Evolutionary conservation across 2,329 filamentous ascomycete species (phyloP).

Genomic region (Microdochium bolleyi): DNA sequence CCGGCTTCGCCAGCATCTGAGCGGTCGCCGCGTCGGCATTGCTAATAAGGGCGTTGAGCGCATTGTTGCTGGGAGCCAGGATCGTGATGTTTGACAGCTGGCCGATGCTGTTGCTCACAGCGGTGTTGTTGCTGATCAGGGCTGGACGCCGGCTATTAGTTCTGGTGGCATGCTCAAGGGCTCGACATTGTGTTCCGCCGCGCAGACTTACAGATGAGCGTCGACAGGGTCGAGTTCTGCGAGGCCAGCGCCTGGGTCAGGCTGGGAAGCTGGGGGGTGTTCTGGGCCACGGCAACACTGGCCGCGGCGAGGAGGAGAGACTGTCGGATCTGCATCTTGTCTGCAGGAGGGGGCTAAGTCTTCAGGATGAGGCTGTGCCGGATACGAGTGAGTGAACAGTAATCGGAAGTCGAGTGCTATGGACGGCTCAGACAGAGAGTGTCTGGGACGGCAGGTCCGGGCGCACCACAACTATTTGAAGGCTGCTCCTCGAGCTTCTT

Average conservation of each 20-base stretch:
- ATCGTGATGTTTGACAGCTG: conserved; percentile 42
- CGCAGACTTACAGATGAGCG: conserved; percentile 7
- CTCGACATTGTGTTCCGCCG: neutral
- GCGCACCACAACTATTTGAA: neutral
- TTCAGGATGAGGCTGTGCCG: neutral
- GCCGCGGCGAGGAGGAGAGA: neutral
- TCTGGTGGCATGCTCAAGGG: neutral
- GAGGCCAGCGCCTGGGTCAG: conserved; percentile 12
- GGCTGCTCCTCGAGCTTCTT: neutral
- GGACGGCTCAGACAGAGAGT: neutral
- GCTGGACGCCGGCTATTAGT: conserved; percentile 5
- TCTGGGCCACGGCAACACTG: neutral
- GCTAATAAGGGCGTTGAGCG: conserved; percentile 24
- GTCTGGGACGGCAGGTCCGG: no score
- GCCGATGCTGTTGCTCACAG: conserved; percentile 6
- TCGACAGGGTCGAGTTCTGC: conserved; percentile 10
- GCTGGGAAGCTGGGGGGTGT: neutral
- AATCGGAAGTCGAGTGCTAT: neutral
- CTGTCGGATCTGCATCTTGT: neutral
- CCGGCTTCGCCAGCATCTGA: conserved; percentile 4
- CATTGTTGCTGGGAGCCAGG: conserved; percentile 47
- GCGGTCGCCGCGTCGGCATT: conserved; percentile 8
- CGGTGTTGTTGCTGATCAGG: conserved; percentile 8
- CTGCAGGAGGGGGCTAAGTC: neutral
- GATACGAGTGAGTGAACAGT: no score